Evolutionary conservation across 169 alveolate genomes (phyloP), one percentile per base, ranked within the genome.

Genomic region (Plasmodium reichenowi): DNA sequence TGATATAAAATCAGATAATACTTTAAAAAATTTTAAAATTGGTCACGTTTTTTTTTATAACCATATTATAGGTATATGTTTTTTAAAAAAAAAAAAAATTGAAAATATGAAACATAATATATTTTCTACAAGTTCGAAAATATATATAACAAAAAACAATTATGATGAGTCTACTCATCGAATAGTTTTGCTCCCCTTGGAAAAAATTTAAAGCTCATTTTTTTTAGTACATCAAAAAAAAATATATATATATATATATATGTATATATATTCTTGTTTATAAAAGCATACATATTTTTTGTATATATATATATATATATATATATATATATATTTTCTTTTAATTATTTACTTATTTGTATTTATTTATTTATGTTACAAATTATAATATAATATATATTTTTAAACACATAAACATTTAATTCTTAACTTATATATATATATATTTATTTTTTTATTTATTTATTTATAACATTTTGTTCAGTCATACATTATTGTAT

Each of bases 21-120:
- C 43, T 8, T 17, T 26, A 59, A 70, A 59, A 13, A 59, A 17
- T 52, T 38, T 38, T 5, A 63, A 2, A 24, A 70, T 78, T 32
- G 89, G 89, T 26, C 29, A 78, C 38, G 76, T 78, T 58, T 78
- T 48, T 66, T 78, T 64, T 52, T 78, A 78, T 78, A 78, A 78
- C 62, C 64, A 78, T 17, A 60, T 78, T 58, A 66, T 78, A 62
- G 89, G 89, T 15, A 24, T 78, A 78, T 78, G 89, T 50, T 78
- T 78, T 78, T 47, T 78, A 78, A 66, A 66, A 47, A 78, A 59
- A 43, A 78, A 78, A 26, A 67, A 71, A 45, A 52, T 78, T 22
- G 17, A 32, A 29, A 68, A 29, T 78, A 20, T 66, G 12, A 78
- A 38, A 64, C 17, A 58, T n/a, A 24, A 78, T 56, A 17, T 78